Evolutionary conservation across 371 early-diverging fungal genomes (phyloP), one percentile per base, ranked within the genome.

Genomic region (Mycotypha africana): DNA sequence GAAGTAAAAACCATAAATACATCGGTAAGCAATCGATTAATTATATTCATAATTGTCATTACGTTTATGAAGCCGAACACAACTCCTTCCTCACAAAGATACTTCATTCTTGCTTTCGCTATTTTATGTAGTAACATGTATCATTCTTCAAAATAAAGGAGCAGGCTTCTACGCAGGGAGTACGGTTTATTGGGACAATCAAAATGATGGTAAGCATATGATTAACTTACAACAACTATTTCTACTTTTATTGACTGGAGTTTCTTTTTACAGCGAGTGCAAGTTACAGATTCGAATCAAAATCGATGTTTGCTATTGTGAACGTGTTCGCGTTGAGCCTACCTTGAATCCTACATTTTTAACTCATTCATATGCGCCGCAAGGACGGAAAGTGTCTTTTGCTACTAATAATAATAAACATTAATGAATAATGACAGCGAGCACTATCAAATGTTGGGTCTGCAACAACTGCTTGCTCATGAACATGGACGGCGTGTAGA

Each of bases 161-260:
- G 84, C 84, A 34, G 89, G 89, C 15, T 76, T 88, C 37, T 86
- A 86, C 55, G 78, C 79, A 20, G 85, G 85, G 14, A 82, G 81
- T 23, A 77, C 81, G 8, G 85, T 83, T 45, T 86, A 75, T 56
- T 88, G 88, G 88, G 86, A 88, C 47, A 78, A 74, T 45, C 63
- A 78, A 30, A 76, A 68, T 23, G 84, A 85, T 56, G 84, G 84
- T 76, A 61, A 38, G 7, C 4, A 14, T 11, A 11, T 33, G n/a
- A 5, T 15, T 11, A n/a, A n/a, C n/a, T 33, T 28, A 25, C 2
- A 8, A 23, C 16, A 35, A 19, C 8, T 12, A 14, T 38, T 3
- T 34, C 10, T 6, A n/a, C 7, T 31, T 22, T 34, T 34, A 12
- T 21, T 35, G 30, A 15, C 31, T 32, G n/a, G n/a, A 17, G 17